A percentile compares a stretch with the other conserved stretches of the same genome.
Conservation (phyloP, 2,329 filamentous ascomycete genomes). For the Trichoderma pleuroti region DNA sequence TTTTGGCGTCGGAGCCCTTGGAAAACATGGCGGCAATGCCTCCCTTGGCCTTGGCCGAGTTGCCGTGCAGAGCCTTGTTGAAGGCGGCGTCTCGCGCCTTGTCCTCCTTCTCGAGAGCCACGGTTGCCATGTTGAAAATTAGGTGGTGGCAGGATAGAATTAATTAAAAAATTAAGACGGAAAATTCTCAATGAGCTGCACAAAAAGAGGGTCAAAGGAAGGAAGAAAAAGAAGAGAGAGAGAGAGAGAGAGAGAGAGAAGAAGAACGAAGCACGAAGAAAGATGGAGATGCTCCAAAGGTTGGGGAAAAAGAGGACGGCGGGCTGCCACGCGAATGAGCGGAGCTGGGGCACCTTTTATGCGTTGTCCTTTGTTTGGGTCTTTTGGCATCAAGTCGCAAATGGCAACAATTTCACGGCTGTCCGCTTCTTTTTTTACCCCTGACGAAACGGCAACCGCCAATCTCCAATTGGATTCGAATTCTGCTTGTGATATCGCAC, state of each 20-base stretch:
- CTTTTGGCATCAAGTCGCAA: background rate
- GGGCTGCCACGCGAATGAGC: background rate
- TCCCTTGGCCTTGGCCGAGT: constrained; percentile 63
- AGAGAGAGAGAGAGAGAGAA: background rate
- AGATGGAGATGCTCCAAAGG: background rate
- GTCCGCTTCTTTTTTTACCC: constrained; percentile 10
- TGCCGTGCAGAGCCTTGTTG: constrained; percentile 81
- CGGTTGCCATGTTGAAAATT: constrained; percentile 20
- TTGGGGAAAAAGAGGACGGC: background rate
- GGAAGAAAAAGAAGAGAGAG: background rate
- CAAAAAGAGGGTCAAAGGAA: background rate
- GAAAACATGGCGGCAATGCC: constrained; percentile 79
- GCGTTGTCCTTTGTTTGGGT: background rate
- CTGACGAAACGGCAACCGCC: constrained; percentile 14
- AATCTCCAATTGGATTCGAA: constrained; percentile 15
- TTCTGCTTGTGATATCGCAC: constrained; percentile 17
- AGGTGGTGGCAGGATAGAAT: background rate
- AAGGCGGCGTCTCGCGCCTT: constrained; percentile 83
- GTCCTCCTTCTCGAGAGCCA: constrained; percentile 53
- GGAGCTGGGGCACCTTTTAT: constrained; percentile 16
- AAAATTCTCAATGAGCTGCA: background rate
- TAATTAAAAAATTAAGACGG: background rate
- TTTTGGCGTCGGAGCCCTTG: constrained; percentile 73
- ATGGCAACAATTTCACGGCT: constrained; percentile 10
- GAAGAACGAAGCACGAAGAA: background rate